Evolutionary conservation across 2,329 filamentous ascomycete species (phyloP), one percentile per base, ranked within the genome.

Genomic region (Aspergillus glaucus): DNA sequence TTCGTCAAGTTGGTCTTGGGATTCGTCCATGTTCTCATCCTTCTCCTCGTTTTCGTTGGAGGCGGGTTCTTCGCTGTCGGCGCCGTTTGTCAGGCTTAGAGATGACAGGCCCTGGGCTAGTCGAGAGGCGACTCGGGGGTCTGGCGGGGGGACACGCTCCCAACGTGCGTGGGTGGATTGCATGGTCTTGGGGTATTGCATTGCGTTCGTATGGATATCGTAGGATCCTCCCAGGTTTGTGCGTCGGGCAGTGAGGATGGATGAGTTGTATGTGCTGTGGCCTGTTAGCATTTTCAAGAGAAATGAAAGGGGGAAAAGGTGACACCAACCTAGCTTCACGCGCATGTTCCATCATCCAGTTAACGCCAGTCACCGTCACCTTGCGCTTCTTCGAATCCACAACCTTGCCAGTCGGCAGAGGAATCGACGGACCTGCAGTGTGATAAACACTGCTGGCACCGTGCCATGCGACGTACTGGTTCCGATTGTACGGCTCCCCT

Each of bases 401-500:
- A 30, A 75, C 77, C 69, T 94, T 95, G 49, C 87, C 86, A 51
- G 77, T 84, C 28, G 82, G 83, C 50, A 85, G 75, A 2, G 89
- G 88, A n/a, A 88, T 82, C 19, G 85, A 84, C 1, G 89, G 88
- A 1, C 79, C 81, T 49, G 84, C 85, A 10, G 87, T 89, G 66
- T 97, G 90, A 66, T 98, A 98, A 21, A 98, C 93, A 36, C 88
- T 85, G 67, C 92, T 97, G 43, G 93, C 93, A 44, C 93, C 93
- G 66, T 95, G 91, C 93, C 93, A 98, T 24, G 93, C 93, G 24
- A 98, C 93, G 64, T 96, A 98, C 67, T 96, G 91, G 65, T 98
- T 98, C 73, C 92, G 90, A 76, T 98, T 96, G 77, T 98, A 98
- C n/a, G 84, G 78, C 65, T 94, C 86, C 36, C 86, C 87, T n/a